These are phyloP conservation scores for Oxyria digyna DNA, from an alignment of 148 eudicot species.

Conservation along the genomic window DNA sequence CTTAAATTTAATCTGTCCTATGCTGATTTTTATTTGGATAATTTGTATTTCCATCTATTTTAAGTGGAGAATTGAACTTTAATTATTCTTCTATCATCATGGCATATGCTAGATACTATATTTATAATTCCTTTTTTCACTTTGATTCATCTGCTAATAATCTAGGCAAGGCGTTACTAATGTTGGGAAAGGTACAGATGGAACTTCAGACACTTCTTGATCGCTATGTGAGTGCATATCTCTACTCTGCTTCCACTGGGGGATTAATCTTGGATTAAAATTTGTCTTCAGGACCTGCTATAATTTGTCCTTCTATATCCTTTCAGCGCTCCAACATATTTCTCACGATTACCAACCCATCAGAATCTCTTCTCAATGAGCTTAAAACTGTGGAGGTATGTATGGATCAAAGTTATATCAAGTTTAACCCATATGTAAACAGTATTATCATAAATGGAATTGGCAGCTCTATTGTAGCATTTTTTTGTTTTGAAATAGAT, in stretches of 20 bases:
- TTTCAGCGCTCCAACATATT: slow-evolving; percentile 73
- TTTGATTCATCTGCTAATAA: background rate
- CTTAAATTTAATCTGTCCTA: background rate
- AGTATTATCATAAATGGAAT: background rate
- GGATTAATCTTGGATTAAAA: background rate
- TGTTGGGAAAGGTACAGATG: slow-evolving; percentile 69
- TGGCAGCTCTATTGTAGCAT: background rate
- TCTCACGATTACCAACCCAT: slow-evolving; percentile 75
- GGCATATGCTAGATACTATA: background rate
- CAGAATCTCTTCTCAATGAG: slow-evolving; percentile 85
- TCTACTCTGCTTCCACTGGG: slow-evolving; percentile 5
- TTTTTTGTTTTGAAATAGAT: background rate
- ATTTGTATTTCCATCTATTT: background rate
- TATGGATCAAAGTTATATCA: background rate
- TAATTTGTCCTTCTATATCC: background rate
- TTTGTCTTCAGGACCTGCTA: background rate
- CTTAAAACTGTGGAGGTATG: slow-evolving; percentile 94
- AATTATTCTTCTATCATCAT: background rate
- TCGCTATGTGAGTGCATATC: slow-evolving; percentile 51
- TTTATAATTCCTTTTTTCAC: background rate
- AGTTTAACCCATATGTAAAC: background rate
- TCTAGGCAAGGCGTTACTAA: slow-evolving; percentile 61
- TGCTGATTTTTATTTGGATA: background rate
- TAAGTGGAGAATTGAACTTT: background rate
- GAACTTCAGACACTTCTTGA: slow-evolving; percentile 89